These are phyloP conservation scores for Salix viminalis DNA, from an alignment of 345 rosid genomes.

Conservation along the genomic window DNA sequence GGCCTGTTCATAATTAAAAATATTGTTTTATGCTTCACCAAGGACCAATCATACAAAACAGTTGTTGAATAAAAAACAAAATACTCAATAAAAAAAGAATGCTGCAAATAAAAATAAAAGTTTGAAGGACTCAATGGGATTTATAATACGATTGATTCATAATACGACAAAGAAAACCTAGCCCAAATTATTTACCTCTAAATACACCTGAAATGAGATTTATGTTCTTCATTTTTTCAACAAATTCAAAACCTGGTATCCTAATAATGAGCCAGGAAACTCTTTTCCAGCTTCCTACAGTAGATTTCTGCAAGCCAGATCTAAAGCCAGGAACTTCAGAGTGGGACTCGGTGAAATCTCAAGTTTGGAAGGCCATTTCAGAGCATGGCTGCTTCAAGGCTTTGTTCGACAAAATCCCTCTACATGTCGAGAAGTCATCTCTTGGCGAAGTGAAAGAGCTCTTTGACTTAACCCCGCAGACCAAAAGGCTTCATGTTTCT, in stretches of 20 bases:
- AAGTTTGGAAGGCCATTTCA: conserved; percentile 27
- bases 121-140: too few species aligned
- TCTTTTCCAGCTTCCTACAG: conserved; percentile 15
- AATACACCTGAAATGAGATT: not conserved
- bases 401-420: conserved; percentile 17
- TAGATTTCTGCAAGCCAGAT: conserved; percentile 28
- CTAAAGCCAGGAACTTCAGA: conserved; percentile 22
- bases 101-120: too few species aligned
- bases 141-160: too few species aligned
- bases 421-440: conserved; percentile 7
- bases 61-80: too few species aligned
- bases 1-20: too few species aligned
- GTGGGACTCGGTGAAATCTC: conserved; percentile 15
- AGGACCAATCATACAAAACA: too few species aligned
- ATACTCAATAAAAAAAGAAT: too few species aligned
- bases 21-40: too few species aligned
- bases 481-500: conserved; percentile 24
- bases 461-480: conserved; percentile 32
- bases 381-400: conserved; percentile 40
- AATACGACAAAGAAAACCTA: too few species aligned
- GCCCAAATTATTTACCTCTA: not conserved
- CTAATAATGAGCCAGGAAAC: conserved; percentile 20
- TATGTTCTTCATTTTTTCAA: too few species aligned
- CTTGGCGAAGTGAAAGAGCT: conserved; percentile 21
- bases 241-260: not conserved